Conservation (phyloP, 805 yeast genomes). For the Geotrichum ghanense region DNA sequence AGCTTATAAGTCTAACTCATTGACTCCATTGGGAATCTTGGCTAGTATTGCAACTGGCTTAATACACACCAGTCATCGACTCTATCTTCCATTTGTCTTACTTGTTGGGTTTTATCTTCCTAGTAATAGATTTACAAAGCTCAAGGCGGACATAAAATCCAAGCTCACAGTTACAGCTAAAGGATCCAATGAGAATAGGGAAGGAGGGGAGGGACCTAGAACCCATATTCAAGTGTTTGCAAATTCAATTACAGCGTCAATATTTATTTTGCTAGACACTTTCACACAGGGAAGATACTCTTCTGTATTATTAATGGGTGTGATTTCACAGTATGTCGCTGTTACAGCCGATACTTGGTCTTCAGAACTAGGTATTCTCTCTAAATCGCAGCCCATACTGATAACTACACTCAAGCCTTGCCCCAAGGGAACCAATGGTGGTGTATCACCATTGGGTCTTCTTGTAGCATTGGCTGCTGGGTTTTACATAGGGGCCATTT, state of each 20-base stretch:
- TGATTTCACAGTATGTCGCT: constrained; percentile 31
- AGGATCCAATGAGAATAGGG: constrained; percentile 4
- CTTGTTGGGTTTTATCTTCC: constrained; percentile 29
- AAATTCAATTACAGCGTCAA: constrained; percentile 30
- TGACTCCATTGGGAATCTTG: constrained; percentile 28
- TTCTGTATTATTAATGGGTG: constrained; percentile 18
- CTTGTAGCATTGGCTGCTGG: constrained; percentile 29
- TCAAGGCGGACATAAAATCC: constrained; percentile 27
- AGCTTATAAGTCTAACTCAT: constrained; percentile 17
- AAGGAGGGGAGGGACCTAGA: constrained; percentile 24
- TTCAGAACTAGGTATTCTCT: constrained; percentile 35
- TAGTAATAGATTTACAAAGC: constrained; percentile 30
- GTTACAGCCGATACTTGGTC: constrained; percentile 39
- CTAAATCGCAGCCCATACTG: constrained; percentile 27
- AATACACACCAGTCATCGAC: constrained; percentile 30
- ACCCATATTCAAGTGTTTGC: constrained; percentile 32
- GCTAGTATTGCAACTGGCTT: constrained; percentile 30
- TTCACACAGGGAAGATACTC: not conserved
- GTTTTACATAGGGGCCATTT: constrained; percentile 23
- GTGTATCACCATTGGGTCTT: constrained; percentile 29
- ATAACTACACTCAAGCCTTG: constrained; percentile 31
- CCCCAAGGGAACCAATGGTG: constrained; percentile 39
- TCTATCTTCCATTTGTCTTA: constrained; percentile 26
- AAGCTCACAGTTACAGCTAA: constrained; percentile 21
- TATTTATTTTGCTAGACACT: constrained; percentile 23